Percentiles rank a stretch among this genome's conserved stretches.
Evolutionary conservation across 2,329 filamentous ascomycete genomes (phyloP).

Genomic region (Aureobasidium sp.): DNA sequence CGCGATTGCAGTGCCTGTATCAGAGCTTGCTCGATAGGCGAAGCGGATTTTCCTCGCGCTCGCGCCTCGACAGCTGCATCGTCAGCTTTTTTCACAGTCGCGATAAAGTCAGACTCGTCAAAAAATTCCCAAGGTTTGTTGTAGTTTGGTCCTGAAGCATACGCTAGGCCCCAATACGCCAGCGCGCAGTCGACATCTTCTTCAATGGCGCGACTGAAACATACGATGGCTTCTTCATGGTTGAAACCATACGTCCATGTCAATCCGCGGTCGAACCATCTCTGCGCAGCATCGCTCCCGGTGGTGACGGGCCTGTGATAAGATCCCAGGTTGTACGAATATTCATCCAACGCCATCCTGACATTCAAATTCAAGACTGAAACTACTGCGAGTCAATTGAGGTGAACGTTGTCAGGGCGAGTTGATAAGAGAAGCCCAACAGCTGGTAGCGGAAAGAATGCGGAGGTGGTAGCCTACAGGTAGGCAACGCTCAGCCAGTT

Average conservation of each 20-base stretch:
- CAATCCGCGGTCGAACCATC: slow-evolving; percentile 67
- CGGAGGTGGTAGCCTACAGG: background rate
- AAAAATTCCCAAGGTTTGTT: slow-evolving; percentile 74
- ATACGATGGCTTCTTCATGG: slow-evolving; percentile 61
- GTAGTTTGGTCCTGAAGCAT: slow-evolving; percentile 67
- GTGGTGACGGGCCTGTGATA: slow-evolving; percentile 53
- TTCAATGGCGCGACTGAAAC: slow-evolving; percentile 55
- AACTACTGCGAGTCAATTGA: background rate
- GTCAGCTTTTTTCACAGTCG: slow-evolving; percentile 44
- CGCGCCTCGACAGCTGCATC: slow-evolving; percentile 42
- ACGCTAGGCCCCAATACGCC: slow-evolving; percentile 65
- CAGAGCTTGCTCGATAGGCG: slow-evolving; percentile 54
- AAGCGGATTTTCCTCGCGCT: slow-evolving; percentile 30
- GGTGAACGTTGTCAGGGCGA: background rate
- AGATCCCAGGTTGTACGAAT: slow-evolving; percentile 51
- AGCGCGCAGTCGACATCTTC: slow-evolving; percentile 52
- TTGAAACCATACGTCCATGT: slow-evolving; percentile 72
- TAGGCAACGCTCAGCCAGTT: background rate
- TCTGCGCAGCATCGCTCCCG: slow-evolving; percentile 45
- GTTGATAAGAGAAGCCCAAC: background rate
- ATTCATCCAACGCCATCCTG: background rate
- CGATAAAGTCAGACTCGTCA: slow-evolving; percentile 52
- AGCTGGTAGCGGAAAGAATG: background rate
- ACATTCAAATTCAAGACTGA: too few relatives aligned
- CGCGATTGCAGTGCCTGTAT: slow-evolving; percentile 55